Conservation (phyloP, 768 basidiomycete genomes). For the Pulveroboletus sp. region DNA sequence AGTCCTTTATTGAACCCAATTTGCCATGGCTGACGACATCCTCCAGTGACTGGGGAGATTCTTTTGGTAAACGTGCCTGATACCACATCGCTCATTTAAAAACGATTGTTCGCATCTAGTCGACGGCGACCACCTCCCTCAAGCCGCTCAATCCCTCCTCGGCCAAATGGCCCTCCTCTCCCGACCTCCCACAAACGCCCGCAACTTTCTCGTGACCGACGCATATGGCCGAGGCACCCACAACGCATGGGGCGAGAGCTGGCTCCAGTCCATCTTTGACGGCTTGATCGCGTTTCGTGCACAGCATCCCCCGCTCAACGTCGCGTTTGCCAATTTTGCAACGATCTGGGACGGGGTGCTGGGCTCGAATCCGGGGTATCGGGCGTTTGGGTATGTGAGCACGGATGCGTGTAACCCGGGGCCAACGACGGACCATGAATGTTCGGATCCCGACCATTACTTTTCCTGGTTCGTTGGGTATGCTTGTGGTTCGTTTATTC, state of each 20-base stretch:
- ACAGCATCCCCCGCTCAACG: constrained; percentile 30
- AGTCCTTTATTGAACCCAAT: constrained; percentile 6
- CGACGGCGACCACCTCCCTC: constrained; percentile 46
- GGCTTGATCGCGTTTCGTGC: constrained; percentile 38
- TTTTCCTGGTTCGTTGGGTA: constrained; percentile 55
- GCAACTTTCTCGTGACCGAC: constrained; percentile 48
- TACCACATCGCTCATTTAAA: background rate
- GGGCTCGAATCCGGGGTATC: constrained; percentile 39
- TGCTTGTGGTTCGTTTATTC: background rate
- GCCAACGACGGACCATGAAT: constrained; percentile 33
- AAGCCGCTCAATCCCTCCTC: constrained; percentile 43
- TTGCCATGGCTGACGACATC: constrained; percentile 1
- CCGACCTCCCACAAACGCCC: constrained; percentile 47
- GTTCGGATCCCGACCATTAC: constrained; percentile 44
- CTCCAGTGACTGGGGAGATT: constrained; percentile 43
- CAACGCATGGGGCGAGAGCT: constrained; percentile 42
- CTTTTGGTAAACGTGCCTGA: constrained; percentile 31
- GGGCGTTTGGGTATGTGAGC: constrained; percentile 48
- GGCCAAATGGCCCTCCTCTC: constrained; percentile 46
- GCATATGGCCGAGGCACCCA: constrained; percentile 48
- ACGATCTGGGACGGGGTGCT: constrained; percentile 51
- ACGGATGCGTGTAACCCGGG: constrained; percentile 35
- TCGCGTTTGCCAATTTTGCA: constrained; percentile 47
- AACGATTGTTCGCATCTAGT: constrained; percentile 18
- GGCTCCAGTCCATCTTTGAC: constrained; percentile 44